Conservation (phyloP, 2,329 filamentous ascomycete species). For the Exophiala lecanii-corni region DNA sequence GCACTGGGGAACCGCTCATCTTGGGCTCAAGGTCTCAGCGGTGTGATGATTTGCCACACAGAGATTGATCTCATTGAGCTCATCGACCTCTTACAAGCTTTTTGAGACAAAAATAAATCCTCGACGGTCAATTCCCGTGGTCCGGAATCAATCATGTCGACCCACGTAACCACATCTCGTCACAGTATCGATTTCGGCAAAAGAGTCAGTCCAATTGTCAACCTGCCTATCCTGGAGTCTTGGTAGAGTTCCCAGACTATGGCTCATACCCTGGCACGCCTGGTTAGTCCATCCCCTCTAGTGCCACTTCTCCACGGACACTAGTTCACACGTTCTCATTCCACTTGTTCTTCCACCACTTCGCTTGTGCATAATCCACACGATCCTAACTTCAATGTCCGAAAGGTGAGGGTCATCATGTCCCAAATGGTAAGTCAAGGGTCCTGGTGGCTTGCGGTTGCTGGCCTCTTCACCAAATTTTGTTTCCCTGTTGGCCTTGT, state of each 20-base stretch:
- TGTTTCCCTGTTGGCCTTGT: conserved; percentile 8
- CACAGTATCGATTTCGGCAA: background rate
- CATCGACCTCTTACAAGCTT: background rate
- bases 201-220: background rate
- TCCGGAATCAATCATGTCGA: background rate
- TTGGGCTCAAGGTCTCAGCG: no score
- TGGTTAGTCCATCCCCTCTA: conserved; percentile 3
- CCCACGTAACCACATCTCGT: background rate
- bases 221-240: background rate
- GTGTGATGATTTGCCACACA: no score
- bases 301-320: conserved; percentile 12
- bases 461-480: conserved; percentile 14
- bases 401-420: conserved; percentile 13
- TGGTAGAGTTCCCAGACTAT: background rate
- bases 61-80: no score
- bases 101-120: background rate
- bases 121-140: background rate
- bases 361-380: conserved; percentile 3
- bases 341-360: conserved; percentile 13
- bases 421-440: conserved; percentile 17
- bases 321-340: conserved; percentile 21
- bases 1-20: no score
- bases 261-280: background rate
- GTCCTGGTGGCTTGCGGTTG: conserved; percentile 20
- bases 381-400: conserved; percentile 4